Conservation (phyloP, 2,329 filamentous ascomycete genomes). For the Exophiala mesophila region DNA sequence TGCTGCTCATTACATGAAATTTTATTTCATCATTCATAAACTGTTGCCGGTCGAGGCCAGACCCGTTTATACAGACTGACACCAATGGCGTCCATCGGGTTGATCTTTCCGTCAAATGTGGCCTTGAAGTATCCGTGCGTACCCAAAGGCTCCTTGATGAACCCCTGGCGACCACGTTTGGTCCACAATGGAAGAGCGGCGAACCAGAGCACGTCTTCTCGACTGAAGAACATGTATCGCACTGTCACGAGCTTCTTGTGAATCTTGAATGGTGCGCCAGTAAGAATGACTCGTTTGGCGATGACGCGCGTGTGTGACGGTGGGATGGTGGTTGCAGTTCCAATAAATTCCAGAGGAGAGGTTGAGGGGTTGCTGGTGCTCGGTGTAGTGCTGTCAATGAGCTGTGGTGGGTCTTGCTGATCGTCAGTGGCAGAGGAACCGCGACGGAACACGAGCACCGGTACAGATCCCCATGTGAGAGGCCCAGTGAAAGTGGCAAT, state of each 20-base stretch:
- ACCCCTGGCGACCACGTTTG: conserved; percentile 77
- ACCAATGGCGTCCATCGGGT: conserved; percentile 88
- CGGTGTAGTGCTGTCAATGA: conserved; percentile 41
- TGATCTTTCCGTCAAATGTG: conserved; percentile 92
- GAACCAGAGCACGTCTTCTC: conserved; percentile 94
- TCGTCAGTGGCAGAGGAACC: conserved; percentile 1
- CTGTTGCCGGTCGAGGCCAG: conserved; percentile 65
- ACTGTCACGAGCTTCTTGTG: conserved; percentile 97
- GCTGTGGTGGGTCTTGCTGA: conserved; percentile 14
- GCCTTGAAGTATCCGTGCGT: conserved; percentile 99
- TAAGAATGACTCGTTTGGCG: conserved; percentile 88
- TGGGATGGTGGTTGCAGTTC: conserved; percentile 78
- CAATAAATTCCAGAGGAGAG: conserved; percentile 65
- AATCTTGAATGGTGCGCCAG: conserved; percentile 96
- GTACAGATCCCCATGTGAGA: conserved; percentile 87
- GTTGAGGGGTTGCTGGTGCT: conserved; percentile 40
- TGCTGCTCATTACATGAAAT: no score
- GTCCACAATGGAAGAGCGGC: conserved; percentile 96
- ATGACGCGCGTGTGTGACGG: conserved; percentile 72
- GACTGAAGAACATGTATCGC: conserved; percentile 99
- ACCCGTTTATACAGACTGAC: conserved; percentile 84
- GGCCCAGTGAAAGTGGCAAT: conserved; percentile 88
- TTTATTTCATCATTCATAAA: conserved; percentile 10
- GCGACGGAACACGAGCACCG: conserved; percentile 76
- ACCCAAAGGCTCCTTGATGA: conserved; percentile 87